Percentiles rank a stretch among this genome's conserved stretches.
Evolutionary conservation across 2,329 filamentous ascomycete genomes (phyloP).

Genomic region (Colletotrichum sp.): DNA sequence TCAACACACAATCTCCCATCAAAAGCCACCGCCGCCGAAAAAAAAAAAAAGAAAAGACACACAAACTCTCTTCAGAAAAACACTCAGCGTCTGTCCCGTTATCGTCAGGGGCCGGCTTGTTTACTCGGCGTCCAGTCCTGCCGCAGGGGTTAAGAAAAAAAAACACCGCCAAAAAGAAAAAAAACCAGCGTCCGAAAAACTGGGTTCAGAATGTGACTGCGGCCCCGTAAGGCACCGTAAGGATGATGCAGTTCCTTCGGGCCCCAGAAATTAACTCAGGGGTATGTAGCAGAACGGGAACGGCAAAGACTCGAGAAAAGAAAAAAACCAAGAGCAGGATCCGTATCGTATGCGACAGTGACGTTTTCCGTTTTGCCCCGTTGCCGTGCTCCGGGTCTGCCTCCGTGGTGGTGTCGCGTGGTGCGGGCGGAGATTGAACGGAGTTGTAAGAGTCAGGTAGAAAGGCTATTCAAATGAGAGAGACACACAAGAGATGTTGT

Average conservation of each 20-base stretch:
- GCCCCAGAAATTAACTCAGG: not conserved
- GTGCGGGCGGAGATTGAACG: not conserved
- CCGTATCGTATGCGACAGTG: not conserved
- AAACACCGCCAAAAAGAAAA: not conserved
- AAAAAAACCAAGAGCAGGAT: not conserved
- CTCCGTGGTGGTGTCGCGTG: not conserved
- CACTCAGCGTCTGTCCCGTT: not conserved
- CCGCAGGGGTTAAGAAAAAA: not conserved
- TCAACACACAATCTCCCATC: not conserved
- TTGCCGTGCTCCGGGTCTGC: not conserved
- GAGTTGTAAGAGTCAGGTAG: not conserved
- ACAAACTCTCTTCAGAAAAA: not conserved
- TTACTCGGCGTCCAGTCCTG: not conserved
- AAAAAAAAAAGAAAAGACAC: not conserved
- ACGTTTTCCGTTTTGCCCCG: not conserved
- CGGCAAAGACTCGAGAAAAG: not conserved
- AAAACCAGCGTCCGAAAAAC: not conserved
- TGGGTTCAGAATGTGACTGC: not conserved
- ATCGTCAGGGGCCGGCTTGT: not conserved
- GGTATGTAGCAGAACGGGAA: not conserved
- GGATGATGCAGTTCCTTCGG: constrained; percentile 10
- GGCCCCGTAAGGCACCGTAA: constrained; percentile 12
- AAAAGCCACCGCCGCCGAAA: not conserved
- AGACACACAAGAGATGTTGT: not conserved
- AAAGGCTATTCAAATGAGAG: not conserved